Percentiles rank a stretch among this genome's conserved stretches.
These are phyloP conservation scores for Penicillium coffeae DNA, from an alignment of 495 filamentous ascomycete genomes.

Conservation along the genomic window DNA sequence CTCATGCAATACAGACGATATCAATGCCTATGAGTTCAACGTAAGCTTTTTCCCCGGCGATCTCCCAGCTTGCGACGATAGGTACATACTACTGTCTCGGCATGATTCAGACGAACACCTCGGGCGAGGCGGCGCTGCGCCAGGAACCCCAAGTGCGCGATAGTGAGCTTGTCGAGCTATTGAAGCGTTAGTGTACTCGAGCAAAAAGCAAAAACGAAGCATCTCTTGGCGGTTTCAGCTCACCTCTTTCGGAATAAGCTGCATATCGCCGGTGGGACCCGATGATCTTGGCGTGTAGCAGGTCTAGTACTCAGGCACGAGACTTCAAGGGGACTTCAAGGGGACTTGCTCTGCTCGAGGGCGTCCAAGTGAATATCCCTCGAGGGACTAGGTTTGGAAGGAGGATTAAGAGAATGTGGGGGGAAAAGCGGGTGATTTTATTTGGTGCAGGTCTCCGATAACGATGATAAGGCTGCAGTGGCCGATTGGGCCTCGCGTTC, in stretches of 20 bases:
- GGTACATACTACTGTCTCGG: conserved; percentile 74
- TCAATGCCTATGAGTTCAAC: conserved; percentile 69
- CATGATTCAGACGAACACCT: conserved; percentile 85
- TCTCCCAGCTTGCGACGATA: neutral
- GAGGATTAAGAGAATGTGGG: conserved; percentile 11
- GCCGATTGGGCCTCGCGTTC: conserved; percentile 20
- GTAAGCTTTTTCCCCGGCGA: neutral
- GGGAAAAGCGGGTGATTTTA: conserved; percentile 12
- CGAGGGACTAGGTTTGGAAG: conserved; percentile 4
- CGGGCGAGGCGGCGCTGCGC: conserved; percentile 87
- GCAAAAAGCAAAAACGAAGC: neutral
- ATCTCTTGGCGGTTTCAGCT: conserved; percentile 13
- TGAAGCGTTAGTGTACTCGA: neutral
- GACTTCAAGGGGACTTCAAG: no score
- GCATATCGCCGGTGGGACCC: conserved; percentile 54
- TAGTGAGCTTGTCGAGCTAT: conserved; percentile 93
- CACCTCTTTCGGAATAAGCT: conserved; percentile 85
- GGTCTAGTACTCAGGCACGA: neutral
- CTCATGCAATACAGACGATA: conserved; percentile 87
- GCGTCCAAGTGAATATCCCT: no score
- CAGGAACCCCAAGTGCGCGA: conserved; percentile 83
- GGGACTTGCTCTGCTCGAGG: no score
- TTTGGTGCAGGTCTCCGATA: neutral
- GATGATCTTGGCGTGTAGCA: conserved; percentile 14
- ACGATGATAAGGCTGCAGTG: conserved; percentile 19